phyloP scores from a whole-genome alignment of 257 asterid species.

The Forsythia viridissima region DNA sequence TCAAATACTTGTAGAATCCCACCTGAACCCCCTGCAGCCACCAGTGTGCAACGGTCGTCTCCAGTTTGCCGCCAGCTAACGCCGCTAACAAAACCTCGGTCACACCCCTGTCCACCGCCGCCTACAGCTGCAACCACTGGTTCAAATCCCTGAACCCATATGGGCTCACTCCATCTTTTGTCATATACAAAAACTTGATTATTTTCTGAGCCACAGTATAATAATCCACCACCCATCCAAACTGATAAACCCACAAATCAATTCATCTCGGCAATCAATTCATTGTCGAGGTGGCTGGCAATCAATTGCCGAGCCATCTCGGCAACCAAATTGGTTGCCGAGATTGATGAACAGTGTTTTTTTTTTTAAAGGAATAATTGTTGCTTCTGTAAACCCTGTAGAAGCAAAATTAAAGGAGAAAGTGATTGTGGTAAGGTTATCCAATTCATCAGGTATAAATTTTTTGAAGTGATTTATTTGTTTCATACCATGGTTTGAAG shows the following conservation, averaged over 20 bases:
- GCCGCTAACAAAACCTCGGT: slow-evolving; percentile 58
- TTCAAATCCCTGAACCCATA: slow-evolving; percentile 64
- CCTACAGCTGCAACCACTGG: slow-evolving; percentile 7
- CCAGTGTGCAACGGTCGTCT: slow-evolving; percentile 67
- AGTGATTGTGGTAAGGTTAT: no score
- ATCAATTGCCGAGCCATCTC: no score
- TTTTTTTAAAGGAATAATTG: neutral
- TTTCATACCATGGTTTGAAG: slow-evolving; percentile 52
- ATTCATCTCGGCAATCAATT: no score
- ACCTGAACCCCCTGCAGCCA: slow-evolving; percentile 75
- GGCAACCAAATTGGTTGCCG: no score
- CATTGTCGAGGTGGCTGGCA: no score
- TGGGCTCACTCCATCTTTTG: slow-evolving; percentile 77
- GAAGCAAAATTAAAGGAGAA: neutral
- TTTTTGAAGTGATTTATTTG: neutral
- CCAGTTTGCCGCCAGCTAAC: slow-evolving; percentile 82
- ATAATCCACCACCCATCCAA: neutral
- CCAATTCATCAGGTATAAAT: neutral
- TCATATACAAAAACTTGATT: slow-evolving; percentile 38
- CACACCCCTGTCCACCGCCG: neutral
- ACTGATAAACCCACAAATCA: no score
- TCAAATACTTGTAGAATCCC: slow-evolving; percentile 75
- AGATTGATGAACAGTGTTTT: no score
- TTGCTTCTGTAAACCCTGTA: slow-evolving; percentile 77
- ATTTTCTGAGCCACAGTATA: no score